These are phyloP conservation scores for Komagataella kurtzmanii DNA, from an alignment of 805 yeast species.

Conservation along the genomic window DNA sequence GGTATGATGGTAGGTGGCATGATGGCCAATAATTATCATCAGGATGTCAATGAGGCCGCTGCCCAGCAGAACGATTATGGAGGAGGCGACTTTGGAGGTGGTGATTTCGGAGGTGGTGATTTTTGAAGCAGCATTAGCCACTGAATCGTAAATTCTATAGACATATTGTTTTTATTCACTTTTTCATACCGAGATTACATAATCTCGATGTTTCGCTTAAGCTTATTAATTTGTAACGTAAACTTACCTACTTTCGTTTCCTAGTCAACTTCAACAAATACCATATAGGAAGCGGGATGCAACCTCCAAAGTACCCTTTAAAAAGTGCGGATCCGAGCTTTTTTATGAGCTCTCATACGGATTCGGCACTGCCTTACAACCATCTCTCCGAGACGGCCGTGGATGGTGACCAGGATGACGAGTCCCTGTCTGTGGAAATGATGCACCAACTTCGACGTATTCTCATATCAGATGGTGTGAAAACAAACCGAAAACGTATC, in stretches of 20 bases:
- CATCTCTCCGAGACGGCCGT: not conserved
- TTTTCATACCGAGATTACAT: not conserved
- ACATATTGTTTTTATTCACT: not conserved
- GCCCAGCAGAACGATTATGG: constrained; percentile 1
- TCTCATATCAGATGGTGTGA: not conserved
- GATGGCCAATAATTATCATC: constrained; percentile 2
- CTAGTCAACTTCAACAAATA: not conserved
- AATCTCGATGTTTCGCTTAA: not conserved
- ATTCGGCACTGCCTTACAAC: not conserved
- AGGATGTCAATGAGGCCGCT: not conserved
- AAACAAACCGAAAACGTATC: not conserved
- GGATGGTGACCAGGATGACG: not conserved
- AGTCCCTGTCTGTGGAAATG: not conserved
- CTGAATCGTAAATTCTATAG: not conserved
- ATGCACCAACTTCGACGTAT: not conserved
- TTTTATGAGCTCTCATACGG: not conserved
- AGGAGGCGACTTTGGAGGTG: constrained; percentile 4
- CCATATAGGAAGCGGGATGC: not conserved
- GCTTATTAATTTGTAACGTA: not conserved
- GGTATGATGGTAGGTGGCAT: constrained; percentile 13
- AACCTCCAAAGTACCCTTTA: not conserved
- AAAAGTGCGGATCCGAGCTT: not conserved
- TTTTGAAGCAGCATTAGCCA: constrained; percentile 11
- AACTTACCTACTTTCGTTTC: not conserved
- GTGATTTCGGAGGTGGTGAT: constrained; percentile 12